Conservation (phyloP, 306 rosid species). For the Acmispon strigosus region DNA sequence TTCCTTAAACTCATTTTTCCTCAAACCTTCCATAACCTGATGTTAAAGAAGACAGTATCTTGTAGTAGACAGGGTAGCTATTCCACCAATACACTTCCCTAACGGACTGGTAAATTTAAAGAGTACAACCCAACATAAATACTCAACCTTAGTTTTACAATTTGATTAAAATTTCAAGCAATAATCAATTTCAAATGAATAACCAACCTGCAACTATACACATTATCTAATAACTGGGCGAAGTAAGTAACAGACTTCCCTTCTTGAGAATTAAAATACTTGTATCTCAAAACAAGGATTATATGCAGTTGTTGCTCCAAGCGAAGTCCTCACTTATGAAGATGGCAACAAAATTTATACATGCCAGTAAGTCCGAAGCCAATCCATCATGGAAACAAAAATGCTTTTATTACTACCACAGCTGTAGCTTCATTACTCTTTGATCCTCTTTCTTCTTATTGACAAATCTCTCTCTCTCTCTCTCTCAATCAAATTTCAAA, state of each 20-base stretch:
- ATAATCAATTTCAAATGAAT: slow-evolving; percentile 10
- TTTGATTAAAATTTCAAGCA: not conserved
- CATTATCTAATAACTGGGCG: not conserved
- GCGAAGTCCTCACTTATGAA: slow-evolving; percentile 5
- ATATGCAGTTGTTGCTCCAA: slow-evolving; percentile 14
- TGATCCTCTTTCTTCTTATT: not conserved
- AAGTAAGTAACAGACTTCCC: slow-evolving; percentile 1
- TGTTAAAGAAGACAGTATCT: too few relatives aligned
- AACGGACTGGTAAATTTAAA: not conserved
- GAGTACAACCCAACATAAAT: not conserved
- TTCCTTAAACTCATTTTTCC: not conserved
- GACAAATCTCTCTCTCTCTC: not conserved
- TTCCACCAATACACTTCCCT: not conserved
- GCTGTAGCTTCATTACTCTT: not conserved
- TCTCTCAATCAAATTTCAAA: slow-evolving; percentile 22
- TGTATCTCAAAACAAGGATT: slow-evolving; percentile 3
- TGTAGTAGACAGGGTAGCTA: not conserved
- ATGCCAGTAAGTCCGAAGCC: slow-evolving; percentile 10
- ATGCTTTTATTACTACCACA: not conserved
- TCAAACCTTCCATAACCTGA: not conserved
- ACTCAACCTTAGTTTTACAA: slow-evolving; percentile 9
- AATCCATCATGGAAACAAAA: slow-evolving; percentile 2
- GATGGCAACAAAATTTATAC: slow-evolving; percentile 17
- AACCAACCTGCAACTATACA: slow-evolving; percentile 26
- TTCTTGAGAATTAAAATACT: not conserved